Evolutionary conservation across 1,284 basidiomycete genomes (phyloP), one percentile per base, ranked within the genome.

Genomic region (Clitocybe nebularis): DNA sequence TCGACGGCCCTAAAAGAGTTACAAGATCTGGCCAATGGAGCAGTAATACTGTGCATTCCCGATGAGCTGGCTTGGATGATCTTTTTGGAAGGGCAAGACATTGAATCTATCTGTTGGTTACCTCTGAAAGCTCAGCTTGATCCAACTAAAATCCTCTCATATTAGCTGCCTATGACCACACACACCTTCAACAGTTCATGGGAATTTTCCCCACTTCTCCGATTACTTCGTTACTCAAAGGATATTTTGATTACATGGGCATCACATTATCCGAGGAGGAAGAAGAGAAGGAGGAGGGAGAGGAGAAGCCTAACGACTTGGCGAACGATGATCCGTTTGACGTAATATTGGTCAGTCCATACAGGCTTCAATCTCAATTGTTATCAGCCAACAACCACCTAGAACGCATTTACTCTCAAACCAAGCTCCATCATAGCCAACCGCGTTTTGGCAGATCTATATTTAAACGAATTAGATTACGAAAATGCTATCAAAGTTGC

Each of bases 11-110:
- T 77, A 2, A 59, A 65, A n/a, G 81, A 89, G 50, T 68, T 94
- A 3, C 74, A 87, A 38, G 75, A 78, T 4, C 65, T 94, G 36
- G 74, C 88, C 1, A 66, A 74, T 11, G 92, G 89, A 2, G 76
- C 81, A 36, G 77, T 94, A 7, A 64, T 92, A 4, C 68, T 96
- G 21, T 69, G 72, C 21, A 73, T 92, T n/a, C 74, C 79, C 0
- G 82, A 94, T 53, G 81, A 86, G 50, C 53, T 84, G 10, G 89
- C 89, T 0, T 96, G 93, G 93, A 73, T 66, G 23, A 62, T 90
- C 13, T 81, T 75, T 48, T 69, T 98, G 29, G 91, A 98, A 55
- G 79, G 83, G 53, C 78, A 71, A 36, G 84, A 98, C 56, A 72
- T 71, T 33, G 75, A 75, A n/a, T 72, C 71, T 5, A 71, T 91